phyloP scores from a whole-genome alignment of 257 asterid genomes.

The Fraxinus americana region DNA sequence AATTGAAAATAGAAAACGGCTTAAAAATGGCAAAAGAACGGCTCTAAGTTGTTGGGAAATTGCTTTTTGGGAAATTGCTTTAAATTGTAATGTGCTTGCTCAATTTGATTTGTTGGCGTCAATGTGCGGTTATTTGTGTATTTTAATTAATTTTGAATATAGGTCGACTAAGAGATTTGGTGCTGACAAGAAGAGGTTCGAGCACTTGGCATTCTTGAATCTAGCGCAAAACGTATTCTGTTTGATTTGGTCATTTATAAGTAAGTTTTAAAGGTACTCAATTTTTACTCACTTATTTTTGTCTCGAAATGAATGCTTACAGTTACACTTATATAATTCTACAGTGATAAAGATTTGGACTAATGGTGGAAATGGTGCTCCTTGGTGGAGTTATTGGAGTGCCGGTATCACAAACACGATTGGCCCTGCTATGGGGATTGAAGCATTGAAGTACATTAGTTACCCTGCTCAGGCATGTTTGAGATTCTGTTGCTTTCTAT shows the following conservation, averaged over 20 bases:
- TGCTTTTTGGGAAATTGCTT: not conserved
- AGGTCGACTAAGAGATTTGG: constrained; percentile 95
- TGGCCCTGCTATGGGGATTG: constrained; percentile 99
- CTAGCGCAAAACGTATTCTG: constrained; percentile 89
- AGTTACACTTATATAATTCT: constrained; percentile 19
- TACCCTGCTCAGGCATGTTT: constrained; percentile 87
- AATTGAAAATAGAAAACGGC: too few relatives aligned
- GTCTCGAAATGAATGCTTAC: not conserved
- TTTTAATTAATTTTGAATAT: constrained; percentile 16
- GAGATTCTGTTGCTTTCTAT: not conserved
- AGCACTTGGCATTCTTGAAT: constrained; percentile 93
- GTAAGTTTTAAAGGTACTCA: constrained; percentile 48
- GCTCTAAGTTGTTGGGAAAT: not conserved
- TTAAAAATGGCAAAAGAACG: too few relatives aligned
- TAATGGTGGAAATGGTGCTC: constrained; percentile 76
- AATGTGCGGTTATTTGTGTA: not conserved
- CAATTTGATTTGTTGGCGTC: not conserved
- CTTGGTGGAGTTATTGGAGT: constrained; percentile 99
- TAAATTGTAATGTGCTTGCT: not conserved
- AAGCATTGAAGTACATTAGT: constrained; percentile 93
- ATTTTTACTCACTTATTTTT: not conserved
- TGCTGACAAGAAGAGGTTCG: constrained; percentile 82
- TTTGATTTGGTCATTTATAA: constrained; percentile 83
- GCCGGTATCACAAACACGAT: constrained; percentile 93
- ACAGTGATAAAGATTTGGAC: constrained; percentile 92